phyloP scores from a whole-genome alignment of 768 basidiomycete species.

The Boletus pseudo-olivaceus region DNA sequence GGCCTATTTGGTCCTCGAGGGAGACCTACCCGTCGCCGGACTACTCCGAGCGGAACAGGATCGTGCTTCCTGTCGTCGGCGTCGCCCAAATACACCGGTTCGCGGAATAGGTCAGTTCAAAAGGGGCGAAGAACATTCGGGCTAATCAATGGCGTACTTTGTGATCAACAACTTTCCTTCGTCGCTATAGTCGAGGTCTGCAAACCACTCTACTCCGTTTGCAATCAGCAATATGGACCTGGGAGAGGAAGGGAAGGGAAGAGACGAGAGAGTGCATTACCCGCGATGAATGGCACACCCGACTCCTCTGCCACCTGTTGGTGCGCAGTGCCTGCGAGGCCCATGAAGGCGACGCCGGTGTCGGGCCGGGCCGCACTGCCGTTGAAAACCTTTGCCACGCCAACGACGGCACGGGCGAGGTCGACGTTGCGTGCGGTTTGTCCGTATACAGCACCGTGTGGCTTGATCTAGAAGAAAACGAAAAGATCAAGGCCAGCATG shows the following conservation, averaged over 20 bases:
- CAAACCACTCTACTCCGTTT: conserved; percentile 53
- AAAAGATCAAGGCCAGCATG: not conserved
- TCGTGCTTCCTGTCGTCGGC: conserved; percentile 44
- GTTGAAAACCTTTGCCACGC: conserved; percentile 51
- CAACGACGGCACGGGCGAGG: conserved; percentile 52
- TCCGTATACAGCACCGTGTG: conserved; percentile 60
- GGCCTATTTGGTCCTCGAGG: not conserved
- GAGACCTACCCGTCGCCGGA: conserved; percentile 41
- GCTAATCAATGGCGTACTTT: conserved; percentile 34
- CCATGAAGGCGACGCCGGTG: conserved; percentile 50
- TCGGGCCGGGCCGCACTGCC: conserved; percentile 17
- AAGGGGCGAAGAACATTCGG: too few relatives aligned
- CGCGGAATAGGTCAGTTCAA: not conserved
- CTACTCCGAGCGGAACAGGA: conserved; percentile 40
- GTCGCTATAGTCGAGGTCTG: conserved; percentile 57
- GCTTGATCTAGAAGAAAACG: conserved; percentile 44
- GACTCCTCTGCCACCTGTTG: conserved; percentile 52
- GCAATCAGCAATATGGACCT: not conserved
- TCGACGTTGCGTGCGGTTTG: conserved; percentile 54
- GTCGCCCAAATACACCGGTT: not conserved
- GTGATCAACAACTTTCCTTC: conserved; percentile 60
- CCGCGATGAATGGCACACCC: conserved; percentile 60
- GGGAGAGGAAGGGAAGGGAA: not conserved
- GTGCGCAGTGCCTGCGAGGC: conserved; percentile 62
- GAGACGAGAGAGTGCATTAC: conserved; percentile 22